These are phyloP conservation scores for Hypoxylon sp. DNA, from an alignment of 2,329 filamentous ascomycete genomes.

Conservation along the genomic window DNA sequence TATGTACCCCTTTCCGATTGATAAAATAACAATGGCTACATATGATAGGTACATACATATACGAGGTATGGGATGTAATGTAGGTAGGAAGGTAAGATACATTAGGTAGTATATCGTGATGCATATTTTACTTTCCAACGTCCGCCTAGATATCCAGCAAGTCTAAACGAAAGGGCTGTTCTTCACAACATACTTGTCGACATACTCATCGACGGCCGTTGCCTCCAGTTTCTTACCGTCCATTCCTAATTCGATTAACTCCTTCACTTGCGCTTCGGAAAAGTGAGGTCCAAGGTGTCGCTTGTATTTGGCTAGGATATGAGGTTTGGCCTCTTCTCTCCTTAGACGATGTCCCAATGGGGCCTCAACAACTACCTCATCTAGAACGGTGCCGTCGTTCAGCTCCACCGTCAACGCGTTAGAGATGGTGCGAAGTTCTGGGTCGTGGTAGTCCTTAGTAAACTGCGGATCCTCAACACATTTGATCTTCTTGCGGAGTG, in stretches of 20 bases:
- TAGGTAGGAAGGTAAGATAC: constrained; percentile 11
- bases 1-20: no score
- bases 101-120: not conserved
- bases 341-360: constrained; percentile 92
- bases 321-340: constrained; percentile 96
- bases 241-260: constrained; percentile 85
- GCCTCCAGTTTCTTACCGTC: constrained; percentile 81
- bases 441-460: constrained; percentile 96
- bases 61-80: no score
- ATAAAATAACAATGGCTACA: not conserved
- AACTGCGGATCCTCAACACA: constrained; percentile 97
- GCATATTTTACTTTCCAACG: not conserved
- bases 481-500: constrained; percentile 91
- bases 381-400: constrained; percentile 91
- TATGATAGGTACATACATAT: not conserved
- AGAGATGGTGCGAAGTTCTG: constrained; percentile 92
- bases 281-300: constrained; percentile 90
- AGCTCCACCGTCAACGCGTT: constrained; percentile 96
- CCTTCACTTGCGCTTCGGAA: constrained; percentile 80
- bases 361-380: constrained; percentile 93
- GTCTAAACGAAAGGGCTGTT: constrained; percentile 71
- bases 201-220: constrained; percentile 91
- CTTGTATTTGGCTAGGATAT: constrained; percentile 96
- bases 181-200: constrained; percentile 76
- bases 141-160: constrained; percentile 22